A percentile compares a stretch with the other conserved stretches of the same genome.
These are phyloP conservation scores for Iberis amara DNA, from an alignment of 441 rosid genomes.

Conservation along the genomic window DNA sequence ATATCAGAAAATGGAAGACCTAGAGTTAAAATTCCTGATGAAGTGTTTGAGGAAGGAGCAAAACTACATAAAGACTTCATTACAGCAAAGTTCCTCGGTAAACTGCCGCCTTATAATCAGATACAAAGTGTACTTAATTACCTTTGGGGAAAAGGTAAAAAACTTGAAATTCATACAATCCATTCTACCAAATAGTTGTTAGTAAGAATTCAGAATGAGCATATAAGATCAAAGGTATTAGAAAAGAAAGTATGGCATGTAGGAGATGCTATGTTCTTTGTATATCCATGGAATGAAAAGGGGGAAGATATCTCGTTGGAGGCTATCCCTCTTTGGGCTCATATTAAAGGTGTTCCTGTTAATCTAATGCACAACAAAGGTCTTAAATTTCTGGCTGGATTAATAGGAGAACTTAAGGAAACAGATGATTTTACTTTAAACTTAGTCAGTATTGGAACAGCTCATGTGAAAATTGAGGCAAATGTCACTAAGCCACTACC, in stretches of 20 bases:
- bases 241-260: neutral
- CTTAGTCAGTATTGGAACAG: no score
- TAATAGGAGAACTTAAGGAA: neutral
- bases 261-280: neutral
- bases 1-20: neutral
- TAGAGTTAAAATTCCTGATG: neutral
- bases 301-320: neutral
- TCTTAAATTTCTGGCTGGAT: neutral
- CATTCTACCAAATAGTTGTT: neutral
- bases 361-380: neutral
- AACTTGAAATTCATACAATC: neutral
- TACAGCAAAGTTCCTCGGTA: neutral
- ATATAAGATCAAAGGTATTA: neutral
- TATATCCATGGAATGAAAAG: neutral
- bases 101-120: neutral
- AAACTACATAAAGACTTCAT: neutral
- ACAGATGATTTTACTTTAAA: no score
- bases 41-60: neutral
- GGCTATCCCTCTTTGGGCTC: neutral
- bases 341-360: neutral
- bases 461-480: no score
- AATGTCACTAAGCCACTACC: no score
- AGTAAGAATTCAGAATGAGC: neutral
- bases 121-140: neutral
- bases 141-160: neutral